Conservation (phyloP, 768 basidiomycete species). For the Auricularia sp. region DNA sequence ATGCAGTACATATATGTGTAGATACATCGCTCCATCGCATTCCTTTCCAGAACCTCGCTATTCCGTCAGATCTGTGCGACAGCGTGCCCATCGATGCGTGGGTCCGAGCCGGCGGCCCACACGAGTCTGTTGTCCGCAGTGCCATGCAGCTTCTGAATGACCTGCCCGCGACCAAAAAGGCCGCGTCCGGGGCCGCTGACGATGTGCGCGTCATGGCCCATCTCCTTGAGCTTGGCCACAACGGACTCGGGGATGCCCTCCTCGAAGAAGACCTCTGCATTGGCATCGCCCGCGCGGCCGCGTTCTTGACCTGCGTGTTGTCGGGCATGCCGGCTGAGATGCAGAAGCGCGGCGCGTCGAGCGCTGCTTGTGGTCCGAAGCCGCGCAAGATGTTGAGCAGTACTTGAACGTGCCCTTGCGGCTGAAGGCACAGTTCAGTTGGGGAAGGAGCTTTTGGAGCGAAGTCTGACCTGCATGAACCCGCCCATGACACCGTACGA, state of each 20-base stretch:
- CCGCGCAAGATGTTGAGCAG: conserved; percentile 84
- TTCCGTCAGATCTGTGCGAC: conserved; percentile 52
- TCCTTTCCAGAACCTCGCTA: background rate
- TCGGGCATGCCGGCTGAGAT: conserved; percentile 80
- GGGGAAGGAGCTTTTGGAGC: background rate
- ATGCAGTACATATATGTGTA: conserved; percentile 9
- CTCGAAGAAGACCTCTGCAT: conserved; percentile 84
- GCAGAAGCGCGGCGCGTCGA: conserved; percentile 94
- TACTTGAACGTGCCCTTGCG: conserved; percentile 95
- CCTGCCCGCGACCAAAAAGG: conserved; percentile 76
- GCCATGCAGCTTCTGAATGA: conserved; percentile 74
- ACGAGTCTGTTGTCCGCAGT: conserved; percentile 55
- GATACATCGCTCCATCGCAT: background rate
- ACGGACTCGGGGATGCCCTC: conserved; percentile 62
- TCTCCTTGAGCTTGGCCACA: conserved; percentile 57
- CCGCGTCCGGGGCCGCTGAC: conserved; percentile 51
- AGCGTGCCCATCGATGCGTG: conserved; percentile 81
- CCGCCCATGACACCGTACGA: conserved; percentile 90
- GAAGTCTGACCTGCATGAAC: conserved; percentile 60
- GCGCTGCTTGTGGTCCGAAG: conserved; percentile 75
- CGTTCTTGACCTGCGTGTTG: conserved; percentile 30
- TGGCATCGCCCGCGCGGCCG: conserved; percentile 51
- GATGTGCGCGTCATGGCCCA: conserved; percentile 78
- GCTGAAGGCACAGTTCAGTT: conserved; percentile 32
- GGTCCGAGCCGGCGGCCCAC: conserved; percentile 94